Conservation (phyloP, 1,139 yeast species). For the Saccharomyces pastorianus region DNA sequence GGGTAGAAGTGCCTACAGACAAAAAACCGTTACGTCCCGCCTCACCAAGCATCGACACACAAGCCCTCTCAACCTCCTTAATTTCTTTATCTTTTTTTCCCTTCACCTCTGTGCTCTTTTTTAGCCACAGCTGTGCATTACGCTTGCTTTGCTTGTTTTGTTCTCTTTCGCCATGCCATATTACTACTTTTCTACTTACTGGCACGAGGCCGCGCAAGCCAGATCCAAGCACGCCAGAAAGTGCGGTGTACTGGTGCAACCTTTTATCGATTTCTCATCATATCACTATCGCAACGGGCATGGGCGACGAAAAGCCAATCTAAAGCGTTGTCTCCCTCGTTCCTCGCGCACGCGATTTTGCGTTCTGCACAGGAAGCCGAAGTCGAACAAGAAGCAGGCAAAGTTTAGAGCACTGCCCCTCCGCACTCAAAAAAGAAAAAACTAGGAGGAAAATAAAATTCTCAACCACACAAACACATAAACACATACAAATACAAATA, state of each 20-base stretch:
- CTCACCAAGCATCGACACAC: too few species aligned
- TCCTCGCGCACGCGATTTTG: neutral
- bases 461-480: neutral
- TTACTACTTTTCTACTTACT: neutral
- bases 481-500: neutral
- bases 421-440: neutral
- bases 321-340: neutral
- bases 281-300: neutral
- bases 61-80: too few species aligned
- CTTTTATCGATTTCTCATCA: neutral
- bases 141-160: neutral
- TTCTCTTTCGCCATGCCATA: neutral
- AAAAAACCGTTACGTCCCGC: too few species aligned
- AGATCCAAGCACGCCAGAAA: neutral
- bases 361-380: constrained; percentile 1
- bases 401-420: neutral
- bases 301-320: neutral
- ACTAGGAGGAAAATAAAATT: neutral
- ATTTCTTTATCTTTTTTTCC: neutral
- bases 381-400: neutral
- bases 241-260: neutral
- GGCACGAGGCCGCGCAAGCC: neutral
- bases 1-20: too few species aligned
- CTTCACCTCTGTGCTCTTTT: neutral
- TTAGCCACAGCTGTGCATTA: neutral